Evolutionary conservation across 2,329 filamentous ascomycete species (phyloP), one percentile per base, ranked within the genome.

Genomic region (Sporothrix protearum): DNA sequence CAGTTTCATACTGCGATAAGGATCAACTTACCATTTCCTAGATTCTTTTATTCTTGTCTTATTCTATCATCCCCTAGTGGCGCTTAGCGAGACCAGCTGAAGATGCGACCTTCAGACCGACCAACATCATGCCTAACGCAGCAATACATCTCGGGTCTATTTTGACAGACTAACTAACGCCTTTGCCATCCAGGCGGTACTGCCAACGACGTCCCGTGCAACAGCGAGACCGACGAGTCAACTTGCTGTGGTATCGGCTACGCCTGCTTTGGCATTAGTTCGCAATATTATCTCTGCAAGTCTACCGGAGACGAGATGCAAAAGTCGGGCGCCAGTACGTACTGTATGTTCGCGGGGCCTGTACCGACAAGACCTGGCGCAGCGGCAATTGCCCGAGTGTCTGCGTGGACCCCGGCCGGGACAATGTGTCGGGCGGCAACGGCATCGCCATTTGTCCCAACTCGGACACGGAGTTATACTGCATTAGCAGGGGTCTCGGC

Each of bases 211-310:
- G 74, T 74, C 0, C 78, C 80, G 1, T 82, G 80, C 72, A 72
- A 63, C 8, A 74, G 76, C 61, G 74, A 73, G 49, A 77, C 75
- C 1, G 68, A 69, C 1, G 73, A 79, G 36, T 78, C 80, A 0
- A 73, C 76, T 0, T 81, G 80, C 73, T 81, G 80, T 71, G 79
- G 78, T 2, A 76, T 77, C n/a, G 79, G 78, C 8, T 81, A 78
- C 61, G 80, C 79, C 0, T 82, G 80, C 71, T 74, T 80, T 2
- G 78, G 76, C 39, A 80, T 80, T 72, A 75, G 75, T 33, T 71
- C 72, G 53, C 72, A 72, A 39, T 73, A 66, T 57, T 73, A 64
- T 49, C 74, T 82, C 5, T 82, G 80, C 73, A 71, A 75, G 74
- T 75, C 78, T 3, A 78, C 77, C 1, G 78, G 73, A 0, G 67